Evolutionary conservation across 176 grass and related monocot species (phyloP), one percentile per base, ranked within the genome.

Genomic region (Lolium perenne): DNA sequence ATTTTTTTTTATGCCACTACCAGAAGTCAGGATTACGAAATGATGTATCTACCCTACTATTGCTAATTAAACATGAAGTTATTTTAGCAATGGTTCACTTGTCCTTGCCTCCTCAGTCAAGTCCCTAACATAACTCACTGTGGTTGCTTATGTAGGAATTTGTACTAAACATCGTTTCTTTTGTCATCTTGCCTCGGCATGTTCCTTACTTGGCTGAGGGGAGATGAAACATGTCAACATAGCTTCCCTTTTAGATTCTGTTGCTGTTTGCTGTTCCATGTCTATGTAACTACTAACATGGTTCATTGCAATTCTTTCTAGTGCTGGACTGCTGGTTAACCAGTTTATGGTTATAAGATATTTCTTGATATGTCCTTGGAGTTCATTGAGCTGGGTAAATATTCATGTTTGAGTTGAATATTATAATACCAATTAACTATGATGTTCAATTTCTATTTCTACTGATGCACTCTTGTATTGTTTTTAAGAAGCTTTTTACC

Each of bases 181-280:
- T 55, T 72, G 41, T 7, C 15, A 62, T 73, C 22, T 62, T 25
- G 4, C 54, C n/a, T 48, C 56, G 50, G 3, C 35, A 83, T 83
- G 54, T 49, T 4, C 21, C 38, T 18, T 38, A n/a, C 48, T 82
- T 82, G 5, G 66, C 20, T 23, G 32, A 82, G 45, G 51, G 50
- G 50, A 82, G 18, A 71, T 46, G 51, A 83, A 70, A 58, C 85
- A 82, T 63, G 3, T 43, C 56, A 22, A 57, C 70, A 47, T 35
- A 56, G 47, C 38, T 40, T 38, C 64, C 4, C 67, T 65, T 32
- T 54, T 70, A 68, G 5, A 10, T 53, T 69, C 35, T 69, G 38
- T 6, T 12, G 47, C 18, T 38, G 76, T 57, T 76, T 77, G 17
- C 50, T 71, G 8, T 77, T 54, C 58, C 63, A 35, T 60, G 49